phyloP scores from a whole-genome alignment of 495 filamentous ascomycete genomes.

The Darksidea phi region DNA sequence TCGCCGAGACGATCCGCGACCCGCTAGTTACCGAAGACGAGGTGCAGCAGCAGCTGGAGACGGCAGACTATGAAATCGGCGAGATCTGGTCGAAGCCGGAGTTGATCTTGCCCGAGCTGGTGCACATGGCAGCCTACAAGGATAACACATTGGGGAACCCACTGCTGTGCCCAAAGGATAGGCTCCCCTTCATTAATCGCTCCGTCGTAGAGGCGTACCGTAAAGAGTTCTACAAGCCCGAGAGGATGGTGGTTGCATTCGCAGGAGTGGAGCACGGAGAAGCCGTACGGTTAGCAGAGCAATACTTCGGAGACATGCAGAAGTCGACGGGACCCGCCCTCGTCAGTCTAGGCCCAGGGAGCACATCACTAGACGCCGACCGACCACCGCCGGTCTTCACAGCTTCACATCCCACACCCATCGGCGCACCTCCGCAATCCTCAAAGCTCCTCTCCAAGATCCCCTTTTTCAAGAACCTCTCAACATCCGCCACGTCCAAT shows the following conservation, averaged over 20 bases:
- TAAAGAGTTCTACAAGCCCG: slow-evolving; percentile 79
- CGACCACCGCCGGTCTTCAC: slow-evolving; percentile 47
- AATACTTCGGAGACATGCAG: slow-evolving; percentile 91
- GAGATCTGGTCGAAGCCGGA: slow-evolving; percentile 99
- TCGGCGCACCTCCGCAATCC: slow-evolving; percentile 44
- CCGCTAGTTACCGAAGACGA: slow-evolving; percentile 89
- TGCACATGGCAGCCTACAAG: slow-evolving; percentile 92
- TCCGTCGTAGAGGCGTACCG: slow-evolving; percentile 75
- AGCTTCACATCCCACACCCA: slow-evolving; percentile 40
- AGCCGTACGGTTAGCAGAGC: slow-evolving; percentile 74
- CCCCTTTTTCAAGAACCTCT: slow-evolving; percentile 90
- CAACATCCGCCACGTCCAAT: slow-evolving; percentile 63
- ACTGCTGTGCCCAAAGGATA: slow-evolving; percentile 82
- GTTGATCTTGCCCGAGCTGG: slow-evolving; percentile 89
- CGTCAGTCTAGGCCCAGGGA: slow-evolving; percentile 21
- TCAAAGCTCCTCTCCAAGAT: slow-evolving; percentile 76
- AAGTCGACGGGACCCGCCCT: slow-evolving; percentile 52
- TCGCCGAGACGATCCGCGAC: slow-evolving; percentile 92
- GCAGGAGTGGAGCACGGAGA: slow-evolving; percentile 82
- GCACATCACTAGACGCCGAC: neutral
- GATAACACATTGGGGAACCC: slow-evolving; percentile 95
- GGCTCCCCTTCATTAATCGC: slow-evolving; percentile 73
- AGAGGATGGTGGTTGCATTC: slow-evolving; percentile 91
- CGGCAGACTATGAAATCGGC: slow-evolving; percentile 89
- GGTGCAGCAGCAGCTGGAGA: slow-evolving; percentile 79